phyloP scores from a whole-genome alignment of 1,284 basidiomycete genomes.

The Heterobasidion parviporum region DNA sequence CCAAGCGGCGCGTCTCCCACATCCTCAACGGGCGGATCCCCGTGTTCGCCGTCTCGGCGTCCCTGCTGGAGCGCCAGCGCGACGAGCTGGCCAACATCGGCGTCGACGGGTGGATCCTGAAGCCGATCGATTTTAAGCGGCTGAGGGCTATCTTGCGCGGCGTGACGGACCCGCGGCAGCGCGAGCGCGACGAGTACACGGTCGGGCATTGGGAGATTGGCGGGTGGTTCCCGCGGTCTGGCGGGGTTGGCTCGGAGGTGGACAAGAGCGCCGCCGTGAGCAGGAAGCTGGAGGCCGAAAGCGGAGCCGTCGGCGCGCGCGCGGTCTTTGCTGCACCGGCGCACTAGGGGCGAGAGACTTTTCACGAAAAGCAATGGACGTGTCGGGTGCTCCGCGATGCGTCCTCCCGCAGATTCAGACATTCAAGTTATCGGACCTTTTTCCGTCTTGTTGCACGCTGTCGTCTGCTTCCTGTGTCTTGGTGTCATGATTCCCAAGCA shows the following conservation, averaged over 20 bases:
- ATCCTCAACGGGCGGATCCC: constrained; percentile 66
- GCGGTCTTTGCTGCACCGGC: no score
- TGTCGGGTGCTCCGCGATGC: no score
- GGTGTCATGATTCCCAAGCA: no score
- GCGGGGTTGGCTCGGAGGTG: background rate
- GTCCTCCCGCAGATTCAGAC: no score
- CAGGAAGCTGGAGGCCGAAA: background rate
- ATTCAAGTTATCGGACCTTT: no score
- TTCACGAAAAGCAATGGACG: no score
- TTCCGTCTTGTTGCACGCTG: no score
- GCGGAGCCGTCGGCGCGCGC: no score
- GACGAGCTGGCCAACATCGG: constrained; percentile 50
- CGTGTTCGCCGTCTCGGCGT: constrained; percentile 81
- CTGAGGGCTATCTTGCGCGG: constrained; percentile 55
- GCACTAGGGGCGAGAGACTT: no score
- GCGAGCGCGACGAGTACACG: constrained; percentile 49
- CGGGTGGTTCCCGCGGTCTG: constrained; percentile 45
- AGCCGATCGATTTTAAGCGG: constrained; percentile 76
- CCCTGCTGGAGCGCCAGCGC: constrained; percentile 58
- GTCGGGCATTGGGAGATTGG: constrained; percentile 65
- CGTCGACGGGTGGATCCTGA: constrained; percentile 84
- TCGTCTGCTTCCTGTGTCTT: no score
- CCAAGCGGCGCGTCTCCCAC: constrained; percentile 30
- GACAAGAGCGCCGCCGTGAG: background rate
- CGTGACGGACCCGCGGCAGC: constrained; percentile 44